Evolutionary conservation across 2,329 filamentous ascomycete species (phyloP).

Genomic region (Colletotrichum sp.): DNA sequence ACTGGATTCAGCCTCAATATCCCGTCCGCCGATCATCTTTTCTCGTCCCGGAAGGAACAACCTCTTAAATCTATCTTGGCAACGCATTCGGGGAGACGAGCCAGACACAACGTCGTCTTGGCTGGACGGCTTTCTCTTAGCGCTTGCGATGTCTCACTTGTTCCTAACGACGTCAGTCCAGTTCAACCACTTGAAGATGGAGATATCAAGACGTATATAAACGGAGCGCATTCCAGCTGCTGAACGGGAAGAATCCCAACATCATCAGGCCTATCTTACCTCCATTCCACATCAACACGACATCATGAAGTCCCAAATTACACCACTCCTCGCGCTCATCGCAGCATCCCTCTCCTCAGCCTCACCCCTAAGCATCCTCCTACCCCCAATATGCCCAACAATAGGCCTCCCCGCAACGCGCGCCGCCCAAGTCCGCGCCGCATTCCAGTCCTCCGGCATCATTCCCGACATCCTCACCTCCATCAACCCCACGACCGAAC

Average conservation of each 20-base stretch:
- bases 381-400: not conserved
- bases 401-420: not conserved
- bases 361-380: not conserved
- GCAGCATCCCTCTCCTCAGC: not conserved
- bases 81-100: not conserved
- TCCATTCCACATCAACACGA: too few species aligned
- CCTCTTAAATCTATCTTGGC: not conserved
- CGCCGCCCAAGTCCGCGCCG: not conserved
- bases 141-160: fast-evolving
- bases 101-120: not conserved
- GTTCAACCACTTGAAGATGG: not conserved
- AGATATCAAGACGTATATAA: too few species aligned
- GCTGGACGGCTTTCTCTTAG: not conserved
- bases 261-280: too few species aligned
- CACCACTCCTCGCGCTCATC: too few species aligned
- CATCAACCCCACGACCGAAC: not conserved
- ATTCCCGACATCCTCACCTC: not conserved
- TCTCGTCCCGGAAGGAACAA: not conserved
- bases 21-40: not conserved
- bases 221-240: too few species aligned
- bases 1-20: not conserved
- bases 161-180: not conserved
- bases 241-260: too few species aligned
- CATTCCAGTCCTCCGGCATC: not conserved
- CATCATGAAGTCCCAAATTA: not conserved